phyloP scores from a whole-genome alignment of 164 flowering plant species.

The Cinnamomum micranthum region DNA sequence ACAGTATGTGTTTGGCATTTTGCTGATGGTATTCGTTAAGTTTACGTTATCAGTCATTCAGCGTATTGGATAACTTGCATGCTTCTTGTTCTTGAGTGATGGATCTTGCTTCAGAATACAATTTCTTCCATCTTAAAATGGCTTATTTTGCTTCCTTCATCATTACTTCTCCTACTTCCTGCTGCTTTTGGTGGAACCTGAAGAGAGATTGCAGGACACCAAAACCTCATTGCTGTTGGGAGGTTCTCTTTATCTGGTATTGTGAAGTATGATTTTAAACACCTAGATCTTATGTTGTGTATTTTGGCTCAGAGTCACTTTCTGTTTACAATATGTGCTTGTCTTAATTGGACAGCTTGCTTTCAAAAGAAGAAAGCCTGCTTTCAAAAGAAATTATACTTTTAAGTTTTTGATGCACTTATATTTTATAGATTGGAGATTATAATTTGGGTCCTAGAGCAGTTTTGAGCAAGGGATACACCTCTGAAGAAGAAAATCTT shows the following conservation, averaged over 20 bases:
- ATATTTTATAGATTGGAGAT: too few species aligned
- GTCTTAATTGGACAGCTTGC: neutral
- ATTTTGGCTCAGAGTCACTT: neutral
- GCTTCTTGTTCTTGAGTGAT: neutral
- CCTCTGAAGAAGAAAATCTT: too few species aligned
- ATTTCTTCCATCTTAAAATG: neutral
- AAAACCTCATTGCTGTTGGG: neutral
- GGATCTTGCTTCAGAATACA: neutral
- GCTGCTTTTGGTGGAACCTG: neutral
- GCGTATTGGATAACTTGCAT: neutral
- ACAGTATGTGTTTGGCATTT: neutral
- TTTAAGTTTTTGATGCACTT: too few species aligned
- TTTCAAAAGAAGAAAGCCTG: neutral
- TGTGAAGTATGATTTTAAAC: neutral
- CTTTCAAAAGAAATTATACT: neutral
- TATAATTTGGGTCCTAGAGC: too few species aligned
- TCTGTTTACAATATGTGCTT: neutral
- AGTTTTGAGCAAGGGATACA: too few species aligned
- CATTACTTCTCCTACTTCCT: neutral
- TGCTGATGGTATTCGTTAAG: neutral
- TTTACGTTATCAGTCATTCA: neutral
- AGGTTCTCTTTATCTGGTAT: neutral
- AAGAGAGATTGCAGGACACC: neutral
- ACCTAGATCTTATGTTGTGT: neutral
- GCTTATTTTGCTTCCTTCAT: neutral